These are phyloP conservation scores for Elsinoe perseae DNA, from an alignment of 2,329 filamentous ascomycete genomes.

Conservation along the genomic window DNA sequence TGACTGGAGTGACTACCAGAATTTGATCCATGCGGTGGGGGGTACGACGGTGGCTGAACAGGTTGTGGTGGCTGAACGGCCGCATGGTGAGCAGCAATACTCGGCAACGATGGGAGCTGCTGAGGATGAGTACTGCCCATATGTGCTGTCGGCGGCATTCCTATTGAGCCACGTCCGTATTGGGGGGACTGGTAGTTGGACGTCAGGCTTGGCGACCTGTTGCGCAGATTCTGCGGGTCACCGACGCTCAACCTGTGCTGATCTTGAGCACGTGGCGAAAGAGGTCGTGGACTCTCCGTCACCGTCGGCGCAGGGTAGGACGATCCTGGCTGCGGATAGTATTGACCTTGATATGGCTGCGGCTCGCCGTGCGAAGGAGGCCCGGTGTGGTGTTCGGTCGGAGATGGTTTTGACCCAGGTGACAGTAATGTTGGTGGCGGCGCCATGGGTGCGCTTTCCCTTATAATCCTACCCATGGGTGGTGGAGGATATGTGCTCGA, in stretches of 20 bases:
- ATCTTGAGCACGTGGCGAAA: conserved; percentile 56
- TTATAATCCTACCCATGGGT: conserved; percentile 38
- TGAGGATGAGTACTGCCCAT: conserved; percentile 33
- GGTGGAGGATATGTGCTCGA: conserved; percentile 67
- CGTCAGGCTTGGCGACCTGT: conserved; percentile 58
- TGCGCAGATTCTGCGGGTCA: conserved; percentile 40
- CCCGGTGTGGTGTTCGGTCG: conserved; percentile 31
- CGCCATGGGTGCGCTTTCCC: conserved; percentile 27
- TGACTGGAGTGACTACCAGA: conserved; percentile 47
- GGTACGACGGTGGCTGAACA: conserved; percentile 18
- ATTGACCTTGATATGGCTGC: conserved; percentile 18
- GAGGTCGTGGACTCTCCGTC: conserved; percentile 79
- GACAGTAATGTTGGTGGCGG: conserved; percentile 30
- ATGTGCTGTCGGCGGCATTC: conserved; percentile 45
- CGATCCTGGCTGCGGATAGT: conserved; percentile 25
- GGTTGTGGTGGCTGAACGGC: conserved; percentile 21
- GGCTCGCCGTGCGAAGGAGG: conserved; percentile 25
- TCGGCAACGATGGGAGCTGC: conserved; percentile 34
- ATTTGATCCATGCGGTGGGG: conserved; percentile 35
- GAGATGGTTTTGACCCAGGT: conserved; percentile 27
- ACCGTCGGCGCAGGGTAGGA: conserved; percentile 34
- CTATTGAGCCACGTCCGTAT: conserved; percentile 52
- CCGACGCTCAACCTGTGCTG: conserved; percentile 47
- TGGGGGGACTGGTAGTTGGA: conserved; percentile 60
- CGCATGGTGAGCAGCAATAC: conserved; percentile 28